Base-by-base conservation (phyloP, 306 rosid species). In the Sechiopsis laciniata region DNA sequence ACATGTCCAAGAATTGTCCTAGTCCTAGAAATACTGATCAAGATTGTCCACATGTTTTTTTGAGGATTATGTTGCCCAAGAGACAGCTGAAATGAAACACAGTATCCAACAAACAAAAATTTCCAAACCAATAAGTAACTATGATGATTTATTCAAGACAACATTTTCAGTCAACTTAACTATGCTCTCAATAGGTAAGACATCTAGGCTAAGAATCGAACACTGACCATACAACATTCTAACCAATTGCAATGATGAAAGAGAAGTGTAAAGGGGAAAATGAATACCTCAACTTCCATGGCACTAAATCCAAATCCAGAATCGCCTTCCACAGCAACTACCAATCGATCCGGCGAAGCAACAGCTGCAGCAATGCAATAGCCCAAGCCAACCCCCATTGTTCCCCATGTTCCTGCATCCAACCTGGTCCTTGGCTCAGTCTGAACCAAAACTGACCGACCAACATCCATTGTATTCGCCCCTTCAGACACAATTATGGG, bases 281-380 rank as follows among this genome's bases (percentile, higher is more conserved):
- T 37, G 6, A 65, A 84, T 81, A 94, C 99, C 99, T 94, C 99
- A 81, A 94, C 99, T 94, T 94, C 99, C 71, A 94, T 88, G 26
- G 95, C 99, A 60, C 99, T 94, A 62, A 94, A 94, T 35, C 96
- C 96, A 26, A 91, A 91, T 75, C 92, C 99, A 75, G 99, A 94
- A 82, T 94, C 97, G 22, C 99, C 99, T 82, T 94, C 99, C 56
- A 90, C 95, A 0, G 92, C 97, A 63, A 94, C 95, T 0, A 94
- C 96, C 37, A 94, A 94, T 59, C 99, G 87, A 51, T 46, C 88
- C 0, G 97, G 99, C 0, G 83, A 86, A 78, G 99, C 99, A 45
- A 88, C 95, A 0, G 99, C 90, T 0, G 96, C 99, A 0, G 99
- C 99, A 82, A 94, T 94, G 84, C 97, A 94, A 76, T 94, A 94